Percentiles rank a stretch among this genome's conserved stretches.
Conservation (phyloP, 2,329 filamentous ascomycete species). For the Chalaropsis ovoidea region DNA sequence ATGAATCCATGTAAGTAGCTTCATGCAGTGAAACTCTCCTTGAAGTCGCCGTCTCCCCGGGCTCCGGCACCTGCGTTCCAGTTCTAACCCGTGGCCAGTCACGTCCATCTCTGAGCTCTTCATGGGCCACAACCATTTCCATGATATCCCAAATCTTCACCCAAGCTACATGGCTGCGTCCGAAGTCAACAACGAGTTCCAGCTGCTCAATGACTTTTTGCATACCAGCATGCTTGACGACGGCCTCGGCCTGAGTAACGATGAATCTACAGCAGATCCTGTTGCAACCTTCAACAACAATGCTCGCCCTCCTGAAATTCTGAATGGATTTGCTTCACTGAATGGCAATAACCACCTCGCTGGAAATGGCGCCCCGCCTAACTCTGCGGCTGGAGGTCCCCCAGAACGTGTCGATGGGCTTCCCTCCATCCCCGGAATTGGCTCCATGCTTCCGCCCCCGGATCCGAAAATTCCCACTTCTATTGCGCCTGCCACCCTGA, state of each 20-base stretch:
- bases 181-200: conserved; percentile 94
- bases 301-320: conserved; percentile 9
- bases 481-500: not conserved
- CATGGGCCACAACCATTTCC: conserved; percentile 67
- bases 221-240: conserved; percentile 87
- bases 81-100: conserved; percentile 14
- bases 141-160: conserved; percentile 91
- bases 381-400: conserved; percentile 10
- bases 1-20: conserved; percentile 61
- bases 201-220: conserved; percentile 90
- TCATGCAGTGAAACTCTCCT: not conserved
- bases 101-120: conserved; percentile 36
- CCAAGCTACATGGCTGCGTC: conserved; percentile 87
- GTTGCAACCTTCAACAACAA: conserved; percentile 27
- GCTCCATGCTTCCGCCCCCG: conserved; percentile 42
- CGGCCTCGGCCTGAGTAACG: conserved; percentile 35
- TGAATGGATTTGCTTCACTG: conserved; percentile 18
- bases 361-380: not conserved
- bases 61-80: not conserved
- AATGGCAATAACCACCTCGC: not conserved
- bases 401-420: not conserved
- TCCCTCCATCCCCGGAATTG: conserved; percentile 28
- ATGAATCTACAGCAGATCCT: conserved; percentile 28
- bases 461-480: conserved; percentile 26
- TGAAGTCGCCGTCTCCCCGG: not conserved